Evolutionary conservation across 176 grass and related monocot species (phyloP).

Genomic region (Oryza glumipatula): DNA sequence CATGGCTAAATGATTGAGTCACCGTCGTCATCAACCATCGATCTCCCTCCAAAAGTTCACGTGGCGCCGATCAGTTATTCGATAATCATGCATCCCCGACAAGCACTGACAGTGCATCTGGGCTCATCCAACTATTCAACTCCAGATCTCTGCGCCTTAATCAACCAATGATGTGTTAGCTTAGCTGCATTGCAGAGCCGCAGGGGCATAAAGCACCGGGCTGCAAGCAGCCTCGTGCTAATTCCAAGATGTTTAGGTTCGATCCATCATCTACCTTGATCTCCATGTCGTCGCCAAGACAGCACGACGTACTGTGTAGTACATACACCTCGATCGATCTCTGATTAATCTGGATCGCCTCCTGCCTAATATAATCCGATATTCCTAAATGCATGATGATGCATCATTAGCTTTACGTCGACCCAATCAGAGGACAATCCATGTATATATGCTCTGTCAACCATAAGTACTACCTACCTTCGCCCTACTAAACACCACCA

Average conservation of each 20-base stretch:
- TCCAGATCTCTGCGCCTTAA: slow-evolving; percentile 20
- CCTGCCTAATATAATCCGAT: slow-evolving; percentile 6
- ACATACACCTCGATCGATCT: not conserved
- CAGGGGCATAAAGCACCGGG: not conserved
- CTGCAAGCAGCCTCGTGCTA: slow-evolving; percentile 43
- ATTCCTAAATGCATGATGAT: not conserved
- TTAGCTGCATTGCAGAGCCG: not conserved
- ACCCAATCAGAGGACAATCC: not conserved
- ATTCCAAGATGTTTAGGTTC: slow-evolving; percentile 47
- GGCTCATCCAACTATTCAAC: not conserved
- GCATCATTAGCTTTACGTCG: slow-evolving; percentile 33
- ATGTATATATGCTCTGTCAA: not conserved
- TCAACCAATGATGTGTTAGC: not conserved
- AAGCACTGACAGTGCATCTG: slow-evolving; percentile 1
- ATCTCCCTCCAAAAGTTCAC: slow-evolving; percentile 39
- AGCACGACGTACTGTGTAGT: not conserved
- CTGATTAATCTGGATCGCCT: not conserved
- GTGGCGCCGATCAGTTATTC: slow-evolving; percentile 1
- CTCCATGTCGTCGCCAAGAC: slow-evolving; percentile 4
- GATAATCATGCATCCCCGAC: slow-evolving; percentile 6
- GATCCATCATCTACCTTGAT: not conserved
- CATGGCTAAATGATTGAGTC: not conserved
- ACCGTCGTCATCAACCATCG: not conserved
- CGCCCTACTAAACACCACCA: not conserved
- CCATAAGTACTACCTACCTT: not conserved